Base-by-base conservation (phyloP, 2,329 filamentous ascomycete genomes). In the Nigrospora osmanthi region DNA sequence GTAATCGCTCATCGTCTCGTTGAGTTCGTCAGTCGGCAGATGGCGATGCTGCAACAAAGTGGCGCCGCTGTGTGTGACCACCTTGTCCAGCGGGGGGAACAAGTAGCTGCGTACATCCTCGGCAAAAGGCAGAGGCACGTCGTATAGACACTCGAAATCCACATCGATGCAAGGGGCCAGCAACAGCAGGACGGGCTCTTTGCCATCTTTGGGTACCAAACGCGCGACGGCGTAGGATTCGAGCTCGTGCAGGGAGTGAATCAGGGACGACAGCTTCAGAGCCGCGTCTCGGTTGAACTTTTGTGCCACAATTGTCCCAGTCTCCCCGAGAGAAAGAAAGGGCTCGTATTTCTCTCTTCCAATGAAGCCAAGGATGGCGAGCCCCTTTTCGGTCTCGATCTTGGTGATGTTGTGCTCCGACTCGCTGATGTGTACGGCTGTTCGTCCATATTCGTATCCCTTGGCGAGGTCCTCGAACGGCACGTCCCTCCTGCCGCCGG, bases 391-490 rank as follows among this genome's bases (percentile, higher is more conserved):
- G 0, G 89, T 93, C 56, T 94, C 84, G 32, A 96, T 74, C 52
- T 86, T 89, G n/a, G 89, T 95, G 46, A 96, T 81, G 53, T 90
- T 89, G 61, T 85, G 78, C 56, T 98, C 91, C 1, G 85, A 85
- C 54, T 90, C 83, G 52, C 81, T 87, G 53, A 98, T 95, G 53
- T 86, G 83, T 1, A 98, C 91, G 3, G 87, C 89, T 1, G 91
- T 96, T 46, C 89, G 79, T 38, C 93, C 93, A 60, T 98, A 98
- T 58, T 89, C 83, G 58, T 91, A 98, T 0, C 93, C 93, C 61
- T 89, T 95, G n/a, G 88, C 88, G 34, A 98, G 73, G 14, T 88
- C 80, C 13, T 95, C 89, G 47, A 81, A 81, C 28, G 86, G 80
- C 23, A 98, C 82, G 43, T 95, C 88, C 44, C 75, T 76, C 66